Evolutionary conservation across 148 eudicot genomes (phyloP), one percentile per base, ranked within the genome.

Genomic region (Persicaria tinctoria): DNA sequence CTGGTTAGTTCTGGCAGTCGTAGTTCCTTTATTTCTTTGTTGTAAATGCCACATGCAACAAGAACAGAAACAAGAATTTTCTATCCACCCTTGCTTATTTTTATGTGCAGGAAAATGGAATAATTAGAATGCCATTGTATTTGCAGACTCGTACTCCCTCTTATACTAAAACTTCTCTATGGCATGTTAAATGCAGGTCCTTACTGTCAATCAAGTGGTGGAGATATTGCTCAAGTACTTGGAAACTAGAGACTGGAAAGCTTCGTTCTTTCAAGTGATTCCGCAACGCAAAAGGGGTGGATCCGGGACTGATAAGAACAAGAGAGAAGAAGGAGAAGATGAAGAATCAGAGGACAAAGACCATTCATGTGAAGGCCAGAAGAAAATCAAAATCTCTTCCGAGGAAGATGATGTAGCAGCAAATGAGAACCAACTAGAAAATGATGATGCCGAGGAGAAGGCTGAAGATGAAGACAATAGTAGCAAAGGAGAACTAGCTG

Each of bases 121-220:
- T 18, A 20, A 20, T 60, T 2, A 60, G 41, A 51, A 17, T 23
- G 4, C 23, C 6, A 18, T 73, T 20, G 13, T 60, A 38, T 73
- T 1, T 32, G 41, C 41, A 32, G 3, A 32, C 45, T 32, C 7
- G 62, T 13, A 20, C 23, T 72, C 6, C 55, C 56, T n/a, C 27
- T 56, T 32, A 32, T 32, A 32, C 41, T 32, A 23, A 56, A 23
- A 13, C 68, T 38, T 32, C 1, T 27, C 14, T 63, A 63, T 32
- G 5, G 38, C 1, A 66, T 41, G 70, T 66, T 46, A 66, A 66
- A 13, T 66, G 48, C 82, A 93, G 98, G 98, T 95, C 69, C 93
- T 95, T 20, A 95, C 98, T 0, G 98, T 95, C 72, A 95, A 95
- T 80, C 97, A 95, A 86, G 98, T 95, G 74, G 75, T 90, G 76